A percentile compares a stretch with the other conserved stretches of the same genome.
These are phyloP conservation scores for Termitomyces sp. DNA, from an alignment of 1,284 basidiomycete genomes.

Conservation along the genomic window DNA sequence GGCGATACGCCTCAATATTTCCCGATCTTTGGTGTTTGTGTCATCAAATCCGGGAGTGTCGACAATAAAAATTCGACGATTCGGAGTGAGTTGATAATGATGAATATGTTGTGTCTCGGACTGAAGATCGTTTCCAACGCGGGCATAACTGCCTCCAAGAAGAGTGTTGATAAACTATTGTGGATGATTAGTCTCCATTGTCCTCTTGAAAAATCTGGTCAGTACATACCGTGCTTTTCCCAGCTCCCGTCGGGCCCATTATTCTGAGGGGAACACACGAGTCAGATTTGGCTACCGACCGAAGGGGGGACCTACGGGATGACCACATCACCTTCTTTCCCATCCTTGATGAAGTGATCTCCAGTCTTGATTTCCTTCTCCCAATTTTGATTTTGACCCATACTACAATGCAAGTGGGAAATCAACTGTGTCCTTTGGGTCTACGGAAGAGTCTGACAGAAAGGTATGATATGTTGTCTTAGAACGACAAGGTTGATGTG, in stretches of 20 bases:
- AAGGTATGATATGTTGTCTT: not conserved
- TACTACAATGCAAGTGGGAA: not conserved
- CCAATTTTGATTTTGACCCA: slow-evolving; percentile 5
- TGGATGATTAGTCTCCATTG: not conserved
- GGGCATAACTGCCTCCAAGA: not conserved
- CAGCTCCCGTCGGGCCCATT: slow-evolving; percentile 10
- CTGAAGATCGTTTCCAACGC: slow-evolving; percentile 5
- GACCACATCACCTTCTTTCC: slow-evolving; percentile 7
- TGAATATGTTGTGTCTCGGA: slow-evolving; percentile 7
- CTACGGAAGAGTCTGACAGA: not conserved
- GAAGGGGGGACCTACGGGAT: slow-evolving; percentile 5
- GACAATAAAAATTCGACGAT: slow-evolving; percentile 5
- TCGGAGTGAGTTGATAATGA: slow-evolving; percentile 2
- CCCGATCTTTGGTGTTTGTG: slow-evolving; percentile 6
- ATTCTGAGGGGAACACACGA: slow-evolving; percentile 2
- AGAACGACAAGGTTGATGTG: not conserved
- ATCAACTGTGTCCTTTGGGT: not conserved
- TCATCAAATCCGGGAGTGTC: slow-evolving; percentile 11
- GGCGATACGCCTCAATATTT: slow-evolving; percentile 5
- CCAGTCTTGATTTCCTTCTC: not conserved
- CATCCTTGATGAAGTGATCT: slow-evolving; percentile 1
- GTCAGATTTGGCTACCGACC: not conserved
- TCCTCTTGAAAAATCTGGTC: not conserved
- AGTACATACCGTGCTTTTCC: slow-evolving; percentile 9
- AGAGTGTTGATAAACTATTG: slow-evolving; percentile 7